Evolutionary conservation across 2,329 filamentous ascomycete species (phyloP).

Genomic region (Phialocephala sp.): DNA sequence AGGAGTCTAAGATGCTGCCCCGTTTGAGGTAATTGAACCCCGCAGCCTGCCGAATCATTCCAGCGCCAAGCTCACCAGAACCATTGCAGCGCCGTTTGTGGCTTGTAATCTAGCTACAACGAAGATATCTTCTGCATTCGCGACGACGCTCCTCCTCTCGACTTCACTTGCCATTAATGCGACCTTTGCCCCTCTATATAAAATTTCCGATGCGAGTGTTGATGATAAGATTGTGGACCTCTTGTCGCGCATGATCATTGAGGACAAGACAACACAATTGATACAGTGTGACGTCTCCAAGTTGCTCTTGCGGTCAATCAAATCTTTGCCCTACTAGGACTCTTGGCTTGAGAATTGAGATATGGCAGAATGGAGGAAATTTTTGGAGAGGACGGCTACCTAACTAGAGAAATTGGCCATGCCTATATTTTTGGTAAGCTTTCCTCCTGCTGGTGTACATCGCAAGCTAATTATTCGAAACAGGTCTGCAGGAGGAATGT

Average conservation of each 20-base stretch:
- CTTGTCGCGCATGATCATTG: constrained; percentile 73
- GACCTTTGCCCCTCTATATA: constrained; percentile 14
- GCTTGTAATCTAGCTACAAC: background rate
- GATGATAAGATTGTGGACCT: constrained; percentile 46
- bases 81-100: background rate
- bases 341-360: constrained; percentile 72
- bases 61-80: background rate
- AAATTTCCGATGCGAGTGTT: constrained; percentile 19
- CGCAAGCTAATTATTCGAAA: constrained; percentile 43
- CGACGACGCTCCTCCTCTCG: background rate
- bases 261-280: constrained; percentile 75
- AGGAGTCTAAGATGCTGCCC: constrained; percentile 5
- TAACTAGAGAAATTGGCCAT: constrained; percentile 72
- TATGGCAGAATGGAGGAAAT: constrained; percentile 78
- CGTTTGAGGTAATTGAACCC: background rate
- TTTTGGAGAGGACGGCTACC: constrained; percentile 70
- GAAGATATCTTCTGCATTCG: constrained; percentile 12
- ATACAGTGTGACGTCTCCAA: constrained; percentile 74
- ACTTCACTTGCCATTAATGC: constrained; percentile 2
- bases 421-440: constrained; percentile 65
- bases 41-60: background rate
- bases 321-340: constrained; percentile 72
- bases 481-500: constrained; percentile 70
- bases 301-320: constrained; percentile 75
- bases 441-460: constrained; percentile 20